Conservation (phyloP, 192 early-diverging fungal genomes). For the Chytriomyces sp. region DNA sequence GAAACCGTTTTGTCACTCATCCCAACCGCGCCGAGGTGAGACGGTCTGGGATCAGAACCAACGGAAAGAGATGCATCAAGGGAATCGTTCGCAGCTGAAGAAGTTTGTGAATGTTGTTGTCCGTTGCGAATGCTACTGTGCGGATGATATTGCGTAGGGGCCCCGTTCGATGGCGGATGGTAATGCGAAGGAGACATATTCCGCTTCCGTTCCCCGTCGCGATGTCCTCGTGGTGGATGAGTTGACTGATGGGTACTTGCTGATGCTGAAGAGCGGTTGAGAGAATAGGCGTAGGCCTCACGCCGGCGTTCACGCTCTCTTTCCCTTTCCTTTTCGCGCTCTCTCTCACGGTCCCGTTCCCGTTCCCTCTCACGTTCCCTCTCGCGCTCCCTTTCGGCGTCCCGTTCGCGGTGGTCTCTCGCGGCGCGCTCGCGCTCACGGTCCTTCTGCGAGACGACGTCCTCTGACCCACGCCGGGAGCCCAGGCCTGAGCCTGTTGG, state of each 20-base stretch:
- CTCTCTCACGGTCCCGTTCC: background rate
- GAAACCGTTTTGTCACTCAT: slow-evolving; percentile 9
- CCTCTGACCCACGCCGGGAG: background rate
- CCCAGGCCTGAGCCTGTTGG: background rate
- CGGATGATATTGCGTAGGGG: background rate
- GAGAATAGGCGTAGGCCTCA: too few species aligned
- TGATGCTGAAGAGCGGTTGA: too few species aligned
- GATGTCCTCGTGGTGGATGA: background rate
- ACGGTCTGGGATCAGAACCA: too few species aligned
- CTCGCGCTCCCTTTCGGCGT: background rate
- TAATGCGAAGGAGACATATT: too few species aligned
- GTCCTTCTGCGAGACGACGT: background rate
- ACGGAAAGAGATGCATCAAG: too few species aligned
- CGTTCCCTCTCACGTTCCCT: background rate
- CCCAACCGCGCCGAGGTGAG: background rate
- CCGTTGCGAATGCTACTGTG: background rate
- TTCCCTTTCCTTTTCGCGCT: slow-evolving; percentile 12
- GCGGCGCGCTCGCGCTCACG: background rate
- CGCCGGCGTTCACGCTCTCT: background rate
- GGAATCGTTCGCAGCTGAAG: background rate
- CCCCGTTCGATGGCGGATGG: background rate
- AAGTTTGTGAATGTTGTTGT: background rate
- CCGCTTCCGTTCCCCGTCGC: slow-evolving; percentile 5
- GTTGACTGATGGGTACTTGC: background rate
- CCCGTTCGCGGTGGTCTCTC: background rate